Conservation (phyloP, 2,329 filamentous ascomycete species). For the Epicoccum sorghinum region DNA sequence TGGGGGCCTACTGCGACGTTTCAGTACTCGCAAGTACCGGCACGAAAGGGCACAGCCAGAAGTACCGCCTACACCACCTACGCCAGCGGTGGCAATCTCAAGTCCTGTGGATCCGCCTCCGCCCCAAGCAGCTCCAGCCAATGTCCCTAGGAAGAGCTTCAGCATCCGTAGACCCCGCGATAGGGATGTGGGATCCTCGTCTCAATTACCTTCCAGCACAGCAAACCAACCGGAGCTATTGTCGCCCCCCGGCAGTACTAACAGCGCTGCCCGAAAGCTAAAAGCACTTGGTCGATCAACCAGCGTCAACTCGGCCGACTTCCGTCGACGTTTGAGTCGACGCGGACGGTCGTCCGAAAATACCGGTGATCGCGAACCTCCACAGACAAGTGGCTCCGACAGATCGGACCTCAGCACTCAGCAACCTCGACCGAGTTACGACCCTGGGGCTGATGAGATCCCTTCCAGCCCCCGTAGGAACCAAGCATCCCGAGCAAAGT, state of each 20-base stretch:
- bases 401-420: conserved; percentile 64
- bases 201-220: conserved; percentile 57
- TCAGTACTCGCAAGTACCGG: conserved; percentile 83
- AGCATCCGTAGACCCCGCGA: conserved; percentile 73
- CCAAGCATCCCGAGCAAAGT: conserved; percentile 70
- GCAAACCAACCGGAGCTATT: conserved; percentile 80
- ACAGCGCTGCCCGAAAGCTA: conserved; percentile 61
- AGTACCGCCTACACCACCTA: conserved; percentile 68
- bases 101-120: conserved; percentile 66
- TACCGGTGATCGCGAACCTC: conserved; percentile 63
- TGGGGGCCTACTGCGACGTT: conserved; percentile 80
- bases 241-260: conserved; percentile 69
- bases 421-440: conserved; percentile 53
- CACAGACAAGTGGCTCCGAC: conserved; percentile 79
- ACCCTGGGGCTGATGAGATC: conserved; percentile 59
- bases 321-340: conserved; percentile 68
- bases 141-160: conserved; percentile 81
- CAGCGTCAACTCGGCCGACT: conserved; percentile 88
- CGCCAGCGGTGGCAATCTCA: conserved; percentile 81
- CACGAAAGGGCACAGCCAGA: conserved; percentile 57
- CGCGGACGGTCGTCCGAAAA: conserved; percentile 61
- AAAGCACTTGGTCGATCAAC: conserved; percentile 83
- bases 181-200: conserved; percentile 56
- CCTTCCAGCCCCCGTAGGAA: conserved; percentile 38
- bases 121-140: conserved; percentile 43